These are phyloP conservation scores for Backusella tarrabulga DNA, from an alignment of 192 early-diverging fungal genomes.

Conservation along the genomic window DNA sequence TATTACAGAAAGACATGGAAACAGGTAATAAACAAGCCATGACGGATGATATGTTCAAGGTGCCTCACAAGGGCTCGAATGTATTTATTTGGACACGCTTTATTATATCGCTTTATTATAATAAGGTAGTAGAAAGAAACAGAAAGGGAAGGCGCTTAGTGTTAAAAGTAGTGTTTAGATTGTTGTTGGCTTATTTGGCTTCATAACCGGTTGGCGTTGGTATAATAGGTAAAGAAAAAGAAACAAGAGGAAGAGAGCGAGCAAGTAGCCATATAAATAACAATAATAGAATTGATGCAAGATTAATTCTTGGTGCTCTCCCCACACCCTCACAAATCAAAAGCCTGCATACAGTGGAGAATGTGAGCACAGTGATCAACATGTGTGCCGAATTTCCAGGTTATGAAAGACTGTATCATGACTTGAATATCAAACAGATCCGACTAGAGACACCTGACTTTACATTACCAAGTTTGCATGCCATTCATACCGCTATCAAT, in stretches of 20 bases:
- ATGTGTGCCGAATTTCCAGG: constrained; percentile 52
- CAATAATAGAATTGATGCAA: constrained; percentile 21
- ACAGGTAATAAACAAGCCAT: neutral
- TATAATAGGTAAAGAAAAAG: constrained; percentile 21
- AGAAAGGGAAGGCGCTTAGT: neutral
- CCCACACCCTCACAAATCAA: constrained; percentile 29
- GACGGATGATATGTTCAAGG: constrained; percentile 12
- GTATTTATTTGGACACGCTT: constrained; percentile 25
- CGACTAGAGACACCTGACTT: constrained; percentile 44
- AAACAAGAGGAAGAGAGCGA: neutral
- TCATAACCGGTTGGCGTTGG: constrained; percentile 33
- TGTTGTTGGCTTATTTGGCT: constrained; percentile 25
- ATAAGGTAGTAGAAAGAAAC: constrained; percentile 14
- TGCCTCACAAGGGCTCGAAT: neutral
- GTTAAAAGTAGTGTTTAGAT: constrained; percentile 1
- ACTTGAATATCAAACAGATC: constrained; percentile 40
- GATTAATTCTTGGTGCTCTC: constrained; percentile 30
- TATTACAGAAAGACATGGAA: neutral
- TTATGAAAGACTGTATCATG: constrained; percentile 32
- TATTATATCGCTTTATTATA: constrained; percentile 26
- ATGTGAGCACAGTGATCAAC: constrained; percentile 40
- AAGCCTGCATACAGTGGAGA: constrained; percentile 9
- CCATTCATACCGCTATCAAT: constrained; percentile 33
- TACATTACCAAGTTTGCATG: constrained; percentile 34
- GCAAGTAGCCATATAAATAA: neutral